Conservation (phyloP, 768 basidiomycete species). For the Tricholoma terreum region DNA sequence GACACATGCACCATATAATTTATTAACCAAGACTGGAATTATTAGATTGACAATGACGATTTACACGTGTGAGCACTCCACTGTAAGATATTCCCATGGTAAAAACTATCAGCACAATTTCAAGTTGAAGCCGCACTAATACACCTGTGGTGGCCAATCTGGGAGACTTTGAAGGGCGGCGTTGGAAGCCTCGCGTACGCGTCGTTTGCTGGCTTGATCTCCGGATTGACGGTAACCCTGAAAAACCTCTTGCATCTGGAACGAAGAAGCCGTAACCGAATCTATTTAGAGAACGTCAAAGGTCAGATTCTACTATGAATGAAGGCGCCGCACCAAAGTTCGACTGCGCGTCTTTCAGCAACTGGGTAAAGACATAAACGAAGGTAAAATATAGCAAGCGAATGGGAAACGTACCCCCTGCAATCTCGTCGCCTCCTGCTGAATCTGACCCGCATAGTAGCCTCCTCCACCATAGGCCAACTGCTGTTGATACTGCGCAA, state of each 20-base stretch:
- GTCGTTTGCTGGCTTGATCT: constrained; percentile 66
- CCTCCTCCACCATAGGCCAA: constrained; percentile 41
- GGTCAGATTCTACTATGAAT: neutral
- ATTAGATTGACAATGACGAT: neutral
- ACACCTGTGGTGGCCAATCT: constrained; percentile 60
- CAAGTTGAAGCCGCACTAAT: constrained; percentile 15
- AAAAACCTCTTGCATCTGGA: constrained; percentile 77
- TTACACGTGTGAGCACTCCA: neutral
- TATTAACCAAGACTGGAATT: neutral
- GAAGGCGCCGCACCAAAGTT: constrained; percentile 42
- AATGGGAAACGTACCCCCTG: constrained; percentile 47
- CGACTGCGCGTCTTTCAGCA: constrained; percentile 53
- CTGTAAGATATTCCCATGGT: no score
- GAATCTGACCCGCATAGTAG: constrained; percentile 45
- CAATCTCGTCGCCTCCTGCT: constrained; percentile 55
- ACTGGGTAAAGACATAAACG: constrained; percentile 28
- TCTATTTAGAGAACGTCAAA: constrained; percentile 34
- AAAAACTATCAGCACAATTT: no score
- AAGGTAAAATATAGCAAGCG: constrained; percentile 1
- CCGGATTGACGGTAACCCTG: constrained; percentile 70
- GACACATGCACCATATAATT: neutral
- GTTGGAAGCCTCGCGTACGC: constrained; percentile 77
- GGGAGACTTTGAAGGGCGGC: constrained; percentile 70
- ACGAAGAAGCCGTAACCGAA: constrained; percentile 62
- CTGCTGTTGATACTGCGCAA: constrained; percentile 45